Percentiles rank a stretch among this genome's conserved stretches.
Conservation (phyloP, 2,329 filamentous ascomycete species). For the Microsporum canis region DNA sequence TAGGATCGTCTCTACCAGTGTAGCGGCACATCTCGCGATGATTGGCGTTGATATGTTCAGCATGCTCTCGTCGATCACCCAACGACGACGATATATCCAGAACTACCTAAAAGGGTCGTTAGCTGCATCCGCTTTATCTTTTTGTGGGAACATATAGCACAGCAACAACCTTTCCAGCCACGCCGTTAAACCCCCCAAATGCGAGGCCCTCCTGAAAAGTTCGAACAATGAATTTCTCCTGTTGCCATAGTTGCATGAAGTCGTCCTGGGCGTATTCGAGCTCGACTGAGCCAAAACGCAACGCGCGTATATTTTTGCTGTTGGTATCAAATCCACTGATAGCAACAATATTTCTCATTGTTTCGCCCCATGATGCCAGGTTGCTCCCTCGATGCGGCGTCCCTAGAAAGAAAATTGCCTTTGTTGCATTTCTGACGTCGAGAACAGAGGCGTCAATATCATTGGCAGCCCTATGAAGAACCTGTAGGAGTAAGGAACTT, state of each 20-base stretch:
- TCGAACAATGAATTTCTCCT: not conserved
- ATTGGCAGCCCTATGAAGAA: not conserved
- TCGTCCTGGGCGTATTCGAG: not conserved
- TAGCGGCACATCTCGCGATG: conserved; percentile 33
- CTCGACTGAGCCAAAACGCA: not conserved
- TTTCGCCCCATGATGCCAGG: not conserved
- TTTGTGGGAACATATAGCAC: not conserved
- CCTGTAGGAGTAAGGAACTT: not conserved
- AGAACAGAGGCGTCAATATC: not conserved
- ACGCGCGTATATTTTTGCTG: not conserved
- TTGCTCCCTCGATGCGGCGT: not conserved
- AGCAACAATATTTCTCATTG: not conserved
- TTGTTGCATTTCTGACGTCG: not conserved
- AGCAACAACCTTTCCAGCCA: not conserved
- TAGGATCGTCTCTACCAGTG: conserved; percentile 18
- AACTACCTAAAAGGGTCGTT: conserved; percentile 19
- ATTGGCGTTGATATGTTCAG: conserved; percentile 24
- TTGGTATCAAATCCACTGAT: not conserved
- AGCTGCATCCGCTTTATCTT: not conserved
- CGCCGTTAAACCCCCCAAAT: not conserved
- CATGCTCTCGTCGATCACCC: conserved; percentile 22
- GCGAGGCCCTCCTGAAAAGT: not conserved
- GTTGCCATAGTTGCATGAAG: not conserved
- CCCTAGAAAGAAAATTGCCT: not conserved
- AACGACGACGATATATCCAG: conserved; percentile 31